Conservation (phyloP, 768 basidiomycete genomes). For the Auricularia sp. region DNA sequence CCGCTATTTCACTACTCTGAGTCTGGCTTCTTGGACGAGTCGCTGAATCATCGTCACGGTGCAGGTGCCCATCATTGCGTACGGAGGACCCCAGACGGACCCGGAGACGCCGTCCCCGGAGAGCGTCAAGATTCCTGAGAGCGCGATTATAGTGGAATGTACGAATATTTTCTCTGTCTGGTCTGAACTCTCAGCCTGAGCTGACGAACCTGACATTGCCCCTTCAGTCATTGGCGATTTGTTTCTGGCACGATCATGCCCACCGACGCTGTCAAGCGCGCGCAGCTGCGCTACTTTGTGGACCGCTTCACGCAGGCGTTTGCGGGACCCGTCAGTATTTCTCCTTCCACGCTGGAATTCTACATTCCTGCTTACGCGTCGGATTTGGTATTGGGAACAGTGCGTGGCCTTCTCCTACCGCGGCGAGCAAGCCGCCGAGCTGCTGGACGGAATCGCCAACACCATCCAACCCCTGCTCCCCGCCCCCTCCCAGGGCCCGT, state of each 20-base stretch:
- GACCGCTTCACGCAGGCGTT: constrained; percentile 42
- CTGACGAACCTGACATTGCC: no score
- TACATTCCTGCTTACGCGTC: no score
- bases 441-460: constrained; percentile 34
- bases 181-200: no score
- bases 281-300: constrained; percentile 54
- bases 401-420: constrained; percentile 27
- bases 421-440: constrained; percentile 31
- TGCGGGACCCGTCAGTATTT: constrained; percentile 17
- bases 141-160: constrained; percentile 51
- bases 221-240: constrained; percentile 48
- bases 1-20: constrained; percentile 4
- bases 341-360: no score
- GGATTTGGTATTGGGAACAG: no score
- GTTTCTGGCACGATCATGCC: constrained; percentile 43
- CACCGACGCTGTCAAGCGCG: constrained; percentile 43
- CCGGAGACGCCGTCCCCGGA: constrained; percentile 50
- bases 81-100: constrained; percentile 48
- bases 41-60: no score
- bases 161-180: no score
- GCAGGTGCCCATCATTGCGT: constrained; percentile 50
- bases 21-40: not conserved
- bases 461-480: constrained; percentile 42
- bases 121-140: constrained; percentile 53
- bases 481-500: constrained; percentile 25